phyloP scores from a whole-genome alignment of 2,329 filamentous ascomycete genomes.

The Colletotrichum sidae region DNA sequence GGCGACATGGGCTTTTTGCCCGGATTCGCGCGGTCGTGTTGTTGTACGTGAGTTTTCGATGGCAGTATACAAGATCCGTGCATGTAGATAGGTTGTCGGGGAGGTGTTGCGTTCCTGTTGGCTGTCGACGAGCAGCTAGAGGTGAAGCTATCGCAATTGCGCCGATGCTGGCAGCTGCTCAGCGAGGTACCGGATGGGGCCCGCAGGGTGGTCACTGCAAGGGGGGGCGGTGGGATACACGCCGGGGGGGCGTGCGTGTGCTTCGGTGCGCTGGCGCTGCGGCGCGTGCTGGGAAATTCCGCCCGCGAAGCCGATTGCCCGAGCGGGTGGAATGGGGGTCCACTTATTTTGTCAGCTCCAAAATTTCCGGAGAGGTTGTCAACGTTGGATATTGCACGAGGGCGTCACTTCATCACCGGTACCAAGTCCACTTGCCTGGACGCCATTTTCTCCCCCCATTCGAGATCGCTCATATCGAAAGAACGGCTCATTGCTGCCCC shows the following conservation, averaged over 20 bases:
- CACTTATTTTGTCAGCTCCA: constrained; percentile 24
- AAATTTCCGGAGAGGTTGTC: constrained; percentile 28
- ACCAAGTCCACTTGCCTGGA: background rate
- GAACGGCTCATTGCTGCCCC: no score
- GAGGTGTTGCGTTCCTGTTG: no score
- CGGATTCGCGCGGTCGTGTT: background rate
- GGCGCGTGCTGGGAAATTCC: constrained; percentile 30
- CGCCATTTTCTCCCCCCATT: no score
- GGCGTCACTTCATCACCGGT: background rate
- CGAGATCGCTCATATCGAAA: no score
- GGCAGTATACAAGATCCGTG: no score
- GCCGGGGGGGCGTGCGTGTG: no score
- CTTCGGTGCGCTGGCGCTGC: background rate
- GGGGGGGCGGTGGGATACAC: background rate
- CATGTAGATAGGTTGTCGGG: no score
- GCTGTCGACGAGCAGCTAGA: no score
- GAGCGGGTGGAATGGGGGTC: constrained; percentile 5
- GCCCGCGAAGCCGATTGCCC: constrained; percentile 2
- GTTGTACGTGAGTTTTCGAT: background rate
- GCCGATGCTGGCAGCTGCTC: no score
- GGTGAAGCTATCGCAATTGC: no score
- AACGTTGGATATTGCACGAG: background rate
- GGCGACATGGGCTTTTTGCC: no score
- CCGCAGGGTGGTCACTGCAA: constrained; percentile 4
- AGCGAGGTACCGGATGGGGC: no score